phyloP scores from a whole-genome alignment of 768 basidiomycete genomes.

The Grammothele lineata region DNA sequence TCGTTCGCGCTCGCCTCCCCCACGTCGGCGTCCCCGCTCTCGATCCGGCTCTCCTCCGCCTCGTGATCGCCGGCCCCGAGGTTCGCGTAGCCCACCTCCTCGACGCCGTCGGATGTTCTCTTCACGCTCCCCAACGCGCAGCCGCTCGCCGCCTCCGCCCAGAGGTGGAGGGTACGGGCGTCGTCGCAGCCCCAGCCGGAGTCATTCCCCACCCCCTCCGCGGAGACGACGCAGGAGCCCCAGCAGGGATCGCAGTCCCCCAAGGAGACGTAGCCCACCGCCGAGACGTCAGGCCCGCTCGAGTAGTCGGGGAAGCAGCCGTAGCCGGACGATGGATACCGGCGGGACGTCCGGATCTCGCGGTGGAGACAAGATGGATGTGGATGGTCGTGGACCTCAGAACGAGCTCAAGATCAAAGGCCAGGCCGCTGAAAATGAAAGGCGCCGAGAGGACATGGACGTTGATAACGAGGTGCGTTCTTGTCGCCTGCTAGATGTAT shows the following conservation, averaged over 20 bases:
- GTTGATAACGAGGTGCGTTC: constrained; percentile 25
- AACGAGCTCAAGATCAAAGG: constrained; percentile 73
- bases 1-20: constrained; percentile 37
- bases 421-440: constrained; percentile 51
- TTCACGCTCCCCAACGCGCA: constrained; percentile 20
- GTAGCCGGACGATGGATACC: constrained; percentile 18
- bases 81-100: constrained; percentile 53
- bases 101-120: constrained; percentile 28
- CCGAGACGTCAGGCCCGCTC: constrained; percentile 11
- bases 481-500: not conserved
- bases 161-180: constrained; percentile 17
- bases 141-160: constrained; percentile 12
- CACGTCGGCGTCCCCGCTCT: constrained; percentile 41
- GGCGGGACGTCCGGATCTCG: no score
- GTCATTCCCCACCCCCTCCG: constrained; percentile 37
- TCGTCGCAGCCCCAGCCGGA: constrained; percentile 21
- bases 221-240: constrained; percentile 29
- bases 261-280: constrained; percentile 18
- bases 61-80: constrained; percentile 24
- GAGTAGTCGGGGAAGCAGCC: constrained; percentile 15
- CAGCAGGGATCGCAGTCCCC: constrained; percentile 38
- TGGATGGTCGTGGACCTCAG: constrained; percentile 22
- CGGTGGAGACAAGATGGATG: constrained; percentile 18
- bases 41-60: constrained; percentile 46
- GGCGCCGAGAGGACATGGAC: constrained; percentile 49